phyloP scores from a whole-genome alignment of 352 stramenopile genomes.

The Elongisporangium undulatum region DNA sequence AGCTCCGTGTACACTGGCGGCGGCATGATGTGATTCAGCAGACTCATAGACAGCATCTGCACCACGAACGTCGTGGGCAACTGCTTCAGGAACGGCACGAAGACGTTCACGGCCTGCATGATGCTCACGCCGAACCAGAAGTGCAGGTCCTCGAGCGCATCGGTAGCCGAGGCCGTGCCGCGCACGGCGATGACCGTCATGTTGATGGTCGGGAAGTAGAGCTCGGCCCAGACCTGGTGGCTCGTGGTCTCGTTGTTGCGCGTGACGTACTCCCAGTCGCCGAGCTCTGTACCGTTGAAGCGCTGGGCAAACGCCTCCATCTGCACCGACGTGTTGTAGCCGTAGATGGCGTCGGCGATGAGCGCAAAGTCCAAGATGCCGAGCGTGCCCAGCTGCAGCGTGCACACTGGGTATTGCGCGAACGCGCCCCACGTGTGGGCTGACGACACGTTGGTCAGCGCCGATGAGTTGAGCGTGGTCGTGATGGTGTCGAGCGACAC shows the following conservation, averaged over 20 bases:
- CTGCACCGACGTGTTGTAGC: conserved; percentile 74
- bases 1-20: conserved; percentile 74
- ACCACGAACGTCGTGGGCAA: conserved; percentile 75
- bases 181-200: conserved; percentile 83
- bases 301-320: conserved; percentile 69
- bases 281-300: conserved; percentile 74
- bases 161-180: conserved; percentile 74
- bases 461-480: conserved; percentile 2
- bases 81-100: conserved; percentile 84
- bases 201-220: conserved; percentile 80
- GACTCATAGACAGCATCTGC: conserved; percentile 76
- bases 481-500: not conserved
- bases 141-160: conserved; percentile 84
- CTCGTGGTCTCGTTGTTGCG: conserved; percentile 59
- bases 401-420: conserved; percentile 78
- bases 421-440: conserved; percentile 36
- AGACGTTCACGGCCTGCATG: conserved; percentile 85
- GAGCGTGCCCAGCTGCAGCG: conserved; percentile 52
- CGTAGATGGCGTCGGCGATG: conserved; percentile 79
- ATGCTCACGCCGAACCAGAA: conserved; percentile 86
- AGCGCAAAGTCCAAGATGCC: conserved; percentile 84
- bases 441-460: conserved; percentile 21
- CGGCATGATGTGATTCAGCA: conserved; percentile 67
- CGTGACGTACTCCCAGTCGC: conserved; percentile 70
- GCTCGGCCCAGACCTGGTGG: conserved; percentile 83